These are phyloP conservation scores for Camellia oleifera DNA, from an alignment of 179 eudicot species.

Conservation along the genomic window DNA sequence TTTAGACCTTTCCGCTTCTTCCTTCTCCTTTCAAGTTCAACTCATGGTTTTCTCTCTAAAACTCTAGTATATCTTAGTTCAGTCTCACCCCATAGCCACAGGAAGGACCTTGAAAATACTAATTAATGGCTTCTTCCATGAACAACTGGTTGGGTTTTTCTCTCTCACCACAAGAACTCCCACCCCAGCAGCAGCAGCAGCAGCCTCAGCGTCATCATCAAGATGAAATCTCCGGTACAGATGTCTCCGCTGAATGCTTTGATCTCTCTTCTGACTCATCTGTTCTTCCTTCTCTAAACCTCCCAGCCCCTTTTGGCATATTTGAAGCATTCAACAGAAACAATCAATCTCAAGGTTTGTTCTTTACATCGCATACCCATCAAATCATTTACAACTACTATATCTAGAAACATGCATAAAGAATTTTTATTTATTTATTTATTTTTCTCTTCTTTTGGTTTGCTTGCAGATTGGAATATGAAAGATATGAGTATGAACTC, in stretches of 20 bases:
- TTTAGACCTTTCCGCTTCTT: conserved; percentile 49
- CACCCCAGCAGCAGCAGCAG: conserved; percentile 30
- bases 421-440: no score
- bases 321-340: conserved; percentile 58
- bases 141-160: conserved; percentile 88
- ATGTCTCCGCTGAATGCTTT: conserved; percentile 38
- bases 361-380: not conserved
- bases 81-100: not conserved
- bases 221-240: conserved; percentile 37
- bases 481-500: conserved; percentile 34
- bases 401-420: no score
- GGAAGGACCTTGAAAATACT: not conserved
- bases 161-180: conserved; percentile 53
- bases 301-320: conserved; percentile 57
- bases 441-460: not conserved
- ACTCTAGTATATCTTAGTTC: conserved; percentile 36
- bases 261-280: conserved; percentile 31
- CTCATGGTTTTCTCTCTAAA: conserved; percentile 12
- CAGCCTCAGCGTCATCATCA: conserved; percentile 15
- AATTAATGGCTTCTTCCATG: conserved; percentile 51
- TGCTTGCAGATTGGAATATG: conserved; percentile 59
- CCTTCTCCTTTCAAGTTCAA: conserved; percentile 17
- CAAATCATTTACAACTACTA: no score
- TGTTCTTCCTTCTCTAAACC: conserved; percentile 31
- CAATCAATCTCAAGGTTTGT: conserved; percentile 60